phyloP scores from a whole-genome alignment of 2,329 filamentous ascomycete genomes.

The Mollisiaceae sp. region DNA sequence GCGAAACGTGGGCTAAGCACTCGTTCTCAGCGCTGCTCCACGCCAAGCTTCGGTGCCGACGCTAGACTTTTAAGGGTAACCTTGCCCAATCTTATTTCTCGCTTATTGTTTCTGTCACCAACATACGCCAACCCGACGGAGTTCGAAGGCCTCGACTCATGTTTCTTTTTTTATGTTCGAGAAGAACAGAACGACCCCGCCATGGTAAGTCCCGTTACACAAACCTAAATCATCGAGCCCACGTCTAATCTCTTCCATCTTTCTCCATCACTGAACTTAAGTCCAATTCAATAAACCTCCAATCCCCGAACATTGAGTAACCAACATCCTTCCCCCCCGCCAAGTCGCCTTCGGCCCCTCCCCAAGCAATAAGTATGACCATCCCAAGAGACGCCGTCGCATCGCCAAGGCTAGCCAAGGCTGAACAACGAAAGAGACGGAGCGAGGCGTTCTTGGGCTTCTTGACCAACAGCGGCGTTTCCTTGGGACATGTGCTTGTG shows the following conservation, averaged over 20 bases:
- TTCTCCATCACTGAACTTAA: not conserved
- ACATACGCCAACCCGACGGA: too few relatives aligned
- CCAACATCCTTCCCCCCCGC: not conserved
- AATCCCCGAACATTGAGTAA: too few relatives aligned
- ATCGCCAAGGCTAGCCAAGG: conserved; percentile 5
- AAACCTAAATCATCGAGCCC: too few relatives aligned
- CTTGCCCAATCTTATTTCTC: not conserved
- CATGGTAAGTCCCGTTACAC: too few relatives aligned
- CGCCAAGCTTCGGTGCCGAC: not conserved
- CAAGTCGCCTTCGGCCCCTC: not conserved
- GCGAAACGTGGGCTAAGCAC: conserved; percentile 21
- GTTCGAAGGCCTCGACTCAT: too few relatives aligned
- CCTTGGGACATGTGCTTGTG: conserved; percentile 17
- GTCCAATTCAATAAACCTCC: not conserved
- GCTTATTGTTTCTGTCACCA: not conserved
- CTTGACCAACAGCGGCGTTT: conserved; percentile 16
- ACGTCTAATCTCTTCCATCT: not conserved
- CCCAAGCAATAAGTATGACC: not conserved
- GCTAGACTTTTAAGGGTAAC: not conserved
- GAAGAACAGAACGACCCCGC: too few relatives aligned
- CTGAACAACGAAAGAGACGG: not conserved
- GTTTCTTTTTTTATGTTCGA: too few relatives aligned
- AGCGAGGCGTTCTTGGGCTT: not conserved
- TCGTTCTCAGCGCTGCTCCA: conserved; percentile 1
- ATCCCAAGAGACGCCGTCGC: not conserved